Conservation (phyloP, 768 basidiomycete genomes). For the Mycena belliarum region DNA sequence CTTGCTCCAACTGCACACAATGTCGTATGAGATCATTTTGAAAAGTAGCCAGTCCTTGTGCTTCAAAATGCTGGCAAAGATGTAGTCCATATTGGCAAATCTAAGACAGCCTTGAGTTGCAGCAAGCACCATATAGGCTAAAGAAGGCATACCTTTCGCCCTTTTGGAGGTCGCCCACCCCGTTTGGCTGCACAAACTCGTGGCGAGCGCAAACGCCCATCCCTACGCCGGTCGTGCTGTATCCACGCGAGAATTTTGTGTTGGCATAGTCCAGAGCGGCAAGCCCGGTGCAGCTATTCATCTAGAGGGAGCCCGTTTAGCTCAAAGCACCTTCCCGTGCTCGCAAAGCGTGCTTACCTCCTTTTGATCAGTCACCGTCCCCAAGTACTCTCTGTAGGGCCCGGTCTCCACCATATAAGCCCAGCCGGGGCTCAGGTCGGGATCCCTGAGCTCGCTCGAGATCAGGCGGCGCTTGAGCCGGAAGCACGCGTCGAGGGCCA, state of each 20-base stretch:
- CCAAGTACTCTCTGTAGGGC: neutral
- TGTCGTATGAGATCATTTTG: constrained; percentile 32
- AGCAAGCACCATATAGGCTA: too few relatives aligned
- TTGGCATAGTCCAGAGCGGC: constrained; percentile 18
- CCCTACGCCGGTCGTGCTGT: constrained; percentile 12
- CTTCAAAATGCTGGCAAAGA: constrained; percentile 13
- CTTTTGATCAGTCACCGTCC: too few relatives aligned
- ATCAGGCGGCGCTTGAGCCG: neutral
- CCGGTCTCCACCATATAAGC: neutral
- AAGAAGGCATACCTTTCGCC: neutral
- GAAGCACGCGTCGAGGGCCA: neutral
- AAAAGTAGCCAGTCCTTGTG: neutral
- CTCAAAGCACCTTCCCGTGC: too few relatives aligned
- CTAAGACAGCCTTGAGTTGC: too few relatives aligned
- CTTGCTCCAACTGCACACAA: constrained; percentile 31
- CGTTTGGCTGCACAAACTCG: constrained; percentile 16
- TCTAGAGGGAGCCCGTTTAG: neutral
- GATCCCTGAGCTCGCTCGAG: neutral
- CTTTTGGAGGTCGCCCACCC: constrained; percentile 20
- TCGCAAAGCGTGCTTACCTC: too few relatives aligned
- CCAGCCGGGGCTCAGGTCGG: neutral
- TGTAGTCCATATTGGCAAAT: constrained; percentile 27
- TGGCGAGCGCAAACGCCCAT: constrained; percentile 16
- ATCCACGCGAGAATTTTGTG: constrained; percentile 15
- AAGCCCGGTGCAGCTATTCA: constrained; percentile 17